Evolutionary conservation across 1,284 basidiomycete species (phyloP).

Genomic region (Trichosporon coremiiforme): DNA sequence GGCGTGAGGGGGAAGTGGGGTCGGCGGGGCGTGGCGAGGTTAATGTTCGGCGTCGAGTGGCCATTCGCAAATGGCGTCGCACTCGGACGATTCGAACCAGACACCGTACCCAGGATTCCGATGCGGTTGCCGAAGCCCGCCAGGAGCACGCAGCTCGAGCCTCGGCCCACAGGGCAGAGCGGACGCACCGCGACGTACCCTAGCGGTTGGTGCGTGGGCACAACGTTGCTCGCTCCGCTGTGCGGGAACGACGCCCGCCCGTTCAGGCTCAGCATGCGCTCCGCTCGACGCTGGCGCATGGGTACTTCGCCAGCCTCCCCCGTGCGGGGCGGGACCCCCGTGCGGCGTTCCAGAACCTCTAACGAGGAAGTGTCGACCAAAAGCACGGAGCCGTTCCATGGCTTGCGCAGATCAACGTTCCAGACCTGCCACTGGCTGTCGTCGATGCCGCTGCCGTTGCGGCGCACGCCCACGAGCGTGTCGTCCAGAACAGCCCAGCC

Average conservation of each 20-base stretch:
- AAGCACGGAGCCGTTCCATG: conserved; percentile 44
- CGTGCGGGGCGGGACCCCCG: conserved; percentile 10
- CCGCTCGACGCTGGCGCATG: conserved; percentile 40
- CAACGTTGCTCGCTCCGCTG: conserved; percentile 33
- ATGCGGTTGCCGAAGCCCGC: conserved; percentile 51
- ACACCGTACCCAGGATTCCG: conserved; percentile 35
- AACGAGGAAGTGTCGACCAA: conserved; percentile 37
- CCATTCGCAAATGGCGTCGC: not conserved
- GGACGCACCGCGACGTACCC: conserved; percentile 46
- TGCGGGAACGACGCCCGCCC: conserved; percentile 46
- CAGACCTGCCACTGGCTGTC: conserved; percentile 50
- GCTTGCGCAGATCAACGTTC: conserved; percentile 39
- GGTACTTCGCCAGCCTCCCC: conserved; percentile 29
- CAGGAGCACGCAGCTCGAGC: conserved; percentile 26
- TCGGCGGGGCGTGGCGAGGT: not conserved
- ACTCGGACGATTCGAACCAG: not conserved
- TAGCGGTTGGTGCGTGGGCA: conserved; percentile 39
- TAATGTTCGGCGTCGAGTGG: not conserved
- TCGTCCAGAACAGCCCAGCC: conserved; percentile 35
- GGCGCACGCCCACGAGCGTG: conserved; percentile 39
- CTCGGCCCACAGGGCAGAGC: conserved; percentile 26
- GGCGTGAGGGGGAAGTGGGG: conserved; percentile 10
- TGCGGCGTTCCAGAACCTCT: conserved; percentile 30
- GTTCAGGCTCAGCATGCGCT: conserved; percentile 45
- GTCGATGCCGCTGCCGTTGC: conserved; percentile 40